Evolutionary conservation across 2,329 filamentous ascomycete species (phyloP), one percentile per base, ranked within the genome.

Genomic region (Mycosphaerella sp.): DNA sequence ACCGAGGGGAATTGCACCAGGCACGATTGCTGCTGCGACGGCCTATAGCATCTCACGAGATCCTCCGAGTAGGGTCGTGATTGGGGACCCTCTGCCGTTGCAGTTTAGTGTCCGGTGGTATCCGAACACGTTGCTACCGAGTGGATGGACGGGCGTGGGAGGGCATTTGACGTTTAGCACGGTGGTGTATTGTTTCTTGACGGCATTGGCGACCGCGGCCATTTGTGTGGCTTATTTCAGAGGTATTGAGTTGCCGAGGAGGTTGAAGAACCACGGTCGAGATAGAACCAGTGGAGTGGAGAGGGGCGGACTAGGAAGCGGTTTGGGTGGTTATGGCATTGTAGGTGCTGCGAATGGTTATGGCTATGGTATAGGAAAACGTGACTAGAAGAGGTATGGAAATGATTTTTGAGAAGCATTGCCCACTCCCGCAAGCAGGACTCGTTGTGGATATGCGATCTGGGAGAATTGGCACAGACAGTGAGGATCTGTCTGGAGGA

Each of bases 71-170:
- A 84, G 84, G 64, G 80, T 96, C 45, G 82, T 96, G 32, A 95
- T 96, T 60, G 91, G 92, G 10, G 91, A 97, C 70, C 81, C 86
- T 4, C 71, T 97, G 54, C 85, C 87, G 0, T 76, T 97, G 62
- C 79, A 77, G 43, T 87, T 97, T 65, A 86, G 83, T 40, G 85
- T 97, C 11, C 78, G 89, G 43, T 97, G 93, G 93, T 93, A 92
- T 69, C 86, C 86, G 1, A 86, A 81, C 23, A 85, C 87, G 0
- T 76, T 78, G 38, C 74, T 92, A 59, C 87, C 87, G 59, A 69
- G 76, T 55, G 64, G 79, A 59, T 77, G 80, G 79, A 55, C 72
- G 62, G 71, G 79, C 54, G 63, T 78, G 40, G 76, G 77, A 0
- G 75, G 77, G 1, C 76, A 80, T 64, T 64, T 79, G 45, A 78